phyloP scores from a whole-genome alignment of 225 moss, liverwort and hornwort genomes.

The Climacium dendroides region DNA sequence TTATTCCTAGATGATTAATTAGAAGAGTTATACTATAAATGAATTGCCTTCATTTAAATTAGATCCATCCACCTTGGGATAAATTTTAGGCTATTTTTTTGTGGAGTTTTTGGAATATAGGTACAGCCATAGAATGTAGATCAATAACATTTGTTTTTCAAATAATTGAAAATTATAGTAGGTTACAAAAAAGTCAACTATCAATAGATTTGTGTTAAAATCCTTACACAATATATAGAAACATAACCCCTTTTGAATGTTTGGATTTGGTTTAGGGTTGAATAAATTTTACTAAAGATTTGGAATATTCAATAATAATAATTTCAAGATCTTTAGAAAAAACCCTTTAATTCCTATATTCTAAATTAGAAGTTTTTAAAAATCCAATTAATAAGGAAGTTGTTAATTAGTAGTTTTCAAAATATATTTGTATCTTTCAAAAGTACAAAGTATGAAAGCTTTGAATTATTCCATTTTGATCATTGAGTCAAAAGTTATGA shows the following conservation, averaged over 20 bases:
- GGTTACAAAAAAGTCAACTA: background rate
- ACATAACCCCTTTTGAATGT: fast-evolving
- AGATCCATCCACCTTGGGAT: background rate
- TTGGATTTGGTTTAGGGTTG: background rate
- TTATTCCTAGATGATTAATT: fast-evolving
- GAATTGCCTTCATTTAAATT: background rate
- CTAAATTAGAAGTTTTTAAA: background rate
- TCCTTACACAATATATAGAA: fast-evolving
- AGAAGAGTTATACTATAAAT: fast-evolving
- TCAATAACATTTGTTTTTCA: background rate
- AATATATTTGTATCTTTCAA: background rate
- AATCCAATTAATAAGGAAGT: background rate
- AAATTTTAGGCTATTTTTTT: background rate
- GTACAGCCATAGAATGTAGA: background rate
- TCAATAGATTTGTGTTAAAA: background rate
- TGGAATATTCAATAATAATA: background rate
- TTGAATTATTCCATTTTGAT: no score
- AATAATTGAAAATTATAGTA: background rate
- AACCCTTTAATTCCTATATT: background rate
- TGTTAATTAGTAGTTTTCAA: background rate
- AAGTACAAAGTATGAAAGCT: background rate
- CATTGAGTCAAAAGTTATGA: no score
- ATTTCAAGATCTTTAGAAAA: background rate
- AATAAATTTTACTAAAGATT: background rate
- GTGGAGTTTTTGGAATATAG: background rate